A percentile compares a stretch with the other conserved stretches of the same genome.
Conservation (phyloP, 1,284 basidiomycete genomes). For the Cryptococcus maquisensis region DNA sequence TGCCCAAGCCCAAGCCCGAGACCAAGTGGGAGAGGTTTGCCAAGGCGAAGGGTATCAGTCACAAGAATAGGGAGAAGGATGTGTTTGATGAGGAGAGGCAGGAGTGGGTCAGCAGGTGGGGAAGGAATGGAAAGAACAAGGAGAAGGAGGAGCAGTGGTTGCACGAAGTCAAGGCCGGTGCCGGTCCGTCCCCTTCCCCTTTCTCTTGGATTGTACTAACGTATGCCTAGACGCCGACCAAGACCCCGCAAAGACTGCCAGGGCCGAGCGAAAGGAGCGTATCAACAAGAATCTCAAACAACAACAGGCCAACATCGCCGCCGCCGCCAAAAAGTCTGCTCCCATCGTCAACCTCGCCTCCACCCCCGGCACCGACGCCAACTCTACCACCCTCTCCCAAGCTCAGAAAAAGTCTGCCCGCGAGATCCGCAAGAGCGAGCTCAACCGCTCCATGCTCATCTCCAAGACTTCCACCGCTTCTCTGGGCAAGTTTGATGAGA, state of each 20-base stretch:
- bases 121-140: constrained; percentile 85
- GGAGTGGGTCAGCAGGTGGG: constrained; percentile 92
- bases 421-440: constrained; percentile 63
- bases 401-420: constrained; percentile 40
- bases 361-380: neutral
- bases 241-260: constrained; percentile 73
- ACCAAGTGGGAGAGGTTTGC: constrained; percentile 99
- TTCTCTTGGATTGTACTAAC: neutral
- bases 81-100: constrained; percentile 93
- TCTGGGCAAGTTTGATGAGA: constrained; percentile 85
- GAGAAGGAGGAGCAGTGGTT: constrained; percentile 87
- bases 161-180: constrained; percentile 79
- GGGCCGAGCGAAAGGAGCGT: constrained; percentile 71
- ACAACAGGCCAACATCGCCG: constrained; percentile 70
- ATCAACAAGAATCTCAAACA: constrained; percentile 83
- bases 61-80: constrained; percentile 72
- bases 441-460: constrained; percentile 72
- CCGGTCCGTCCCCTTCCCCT: constrained; percentile 57
- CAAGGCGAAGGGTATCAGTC: constrained; percentile 85
- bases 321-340: constrained; percentile 48
- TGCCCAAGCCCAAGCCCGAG: constrained; percentile 85
- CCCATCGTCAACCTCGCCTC: constrained; percentile 13
- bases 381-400: constrained; percentile 9
- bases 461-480: constrained; percentile 84
- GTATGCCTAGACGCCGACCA: constrained; percentile 33